Evolutionary conservation across 176 grass and related monocot species (phyloP).

Genomic region (Hordeum marinum): DNA sequence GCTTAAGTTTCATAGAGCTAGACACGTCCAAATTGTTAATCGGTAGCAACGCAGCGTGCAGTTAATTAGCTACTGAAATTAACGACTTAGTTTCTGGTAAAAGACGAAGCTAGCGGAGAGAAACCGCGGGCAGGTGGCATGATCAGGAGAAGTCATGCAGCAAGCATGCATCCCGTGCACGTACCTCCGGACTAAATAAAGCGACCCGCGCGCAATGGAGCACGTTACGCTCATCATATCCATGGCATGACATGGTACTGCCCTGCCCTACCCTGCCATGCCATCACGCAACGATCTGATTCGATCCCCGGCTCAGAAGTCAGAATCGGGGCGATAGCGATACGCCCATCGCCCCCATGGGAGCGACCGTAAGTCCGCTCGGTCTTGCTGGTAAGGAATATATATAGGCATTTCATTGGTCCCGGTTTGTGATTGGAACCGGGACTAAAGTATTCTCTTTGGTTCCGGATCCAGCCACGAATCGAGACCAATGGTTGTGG

Average conservation of each 20-base stretch:
- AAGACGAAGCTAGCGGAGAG: neutral
- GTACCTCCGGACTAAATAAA: neutral
- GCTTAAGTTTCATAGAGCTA: too few species aligned
- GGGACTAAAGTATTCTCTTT: too few species aligned
- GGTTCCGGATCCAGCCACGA: too few species aligned
- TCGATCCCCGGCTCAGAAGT: neutral
- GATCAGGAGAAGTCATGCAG: neutral
- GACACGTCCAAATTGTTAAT: too few species aligned
- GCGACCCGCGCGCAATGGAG: neutral
- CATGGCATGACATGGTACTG: neutral
- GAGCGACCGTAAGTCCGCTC: neutral
- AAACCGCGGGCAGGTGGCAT: neutral
- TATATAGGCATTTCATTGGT: too few species aligned
- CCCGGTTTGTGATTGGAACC: too few species aligned
- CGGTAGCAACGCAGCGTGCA: too few species aligned
- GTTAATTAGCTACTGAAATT: too few species aligned
- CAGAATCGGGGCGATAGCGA: neutral
- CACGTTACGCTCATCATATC: neutral
- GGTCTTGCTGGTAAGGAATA: too few species aligned
- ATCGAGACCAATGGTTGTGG: too few species aligned
- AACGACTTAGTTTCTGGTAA: too few species aligned
- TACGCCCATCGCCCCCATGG: neutral
- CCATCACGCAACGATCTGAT: neutral
- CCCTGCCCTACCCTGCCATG: neutral
- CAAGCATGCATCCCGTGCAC: neutral